phyloP scores from a whole-genome alignment of 1,284 basidiomycete genomes.

The Marasmius fiardii region DNA sequence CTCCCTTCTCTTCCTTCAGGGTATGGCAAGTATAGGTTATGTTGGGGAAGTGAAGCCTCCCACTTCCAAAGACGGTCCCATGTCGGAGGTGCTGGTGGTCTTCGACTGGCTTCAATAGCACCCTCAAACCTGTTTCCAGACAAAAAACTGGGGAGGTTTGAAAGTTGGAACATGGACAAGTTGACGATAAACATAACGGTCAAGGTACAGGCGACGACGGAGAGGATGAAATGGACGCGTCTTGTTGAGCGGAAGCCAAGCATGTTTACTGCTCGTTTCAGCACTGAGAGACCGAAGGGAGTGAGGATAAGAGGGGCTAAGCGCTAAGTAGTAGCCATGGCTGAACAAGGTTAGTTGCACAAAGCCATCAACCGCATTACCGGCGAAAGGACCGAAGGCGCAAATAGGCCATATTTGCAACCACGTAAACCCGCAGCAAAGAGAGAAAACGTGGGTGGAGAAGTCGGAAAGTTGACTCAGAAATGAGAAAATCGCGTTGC shows the following conservation, averaged over 20 bases:
- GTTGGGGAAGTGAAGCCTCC: constrained; percentile 40
- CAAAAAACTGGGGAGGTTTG: neutral
- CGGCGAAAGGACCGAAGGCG: no score
- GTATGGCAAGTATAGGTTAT: constrained; percentile 35
- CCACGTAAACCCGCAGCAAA: no score
- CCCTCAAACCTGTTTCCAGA: neutral
- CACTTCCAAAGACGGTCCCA: constrained; percentile 32
- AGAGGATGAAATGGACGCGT: neutral
- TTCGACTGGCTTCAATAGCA: neutral
- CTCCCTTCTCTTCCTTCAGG: constrained; percentile 41
- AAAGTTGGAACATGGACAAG: neutral
- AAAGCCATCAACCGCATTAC: no score
- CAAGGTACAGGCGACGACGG: neutral
- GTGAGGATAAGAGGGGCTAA: no score
- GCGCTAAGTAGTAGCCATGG: no score
- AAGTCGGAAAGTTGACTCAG: no score
- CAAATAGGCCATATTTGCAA: no score
- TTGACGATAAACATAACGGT: neutral
- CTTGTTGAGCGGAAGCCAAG: neutral
- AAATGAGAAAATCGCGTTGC: no score
- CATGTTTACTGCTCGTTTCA: no score
- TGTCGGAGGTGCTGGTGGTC: constrained; percentile 26
- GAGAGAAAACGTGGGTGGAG: no score
- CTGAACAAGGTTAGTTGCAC: no score
- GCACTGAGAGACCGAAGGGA: no score